phyloP scores from a whole-genome alignment of 495 filamentous ascomycete genomes.

The Massariosphaeria phaeospora region DNA sequence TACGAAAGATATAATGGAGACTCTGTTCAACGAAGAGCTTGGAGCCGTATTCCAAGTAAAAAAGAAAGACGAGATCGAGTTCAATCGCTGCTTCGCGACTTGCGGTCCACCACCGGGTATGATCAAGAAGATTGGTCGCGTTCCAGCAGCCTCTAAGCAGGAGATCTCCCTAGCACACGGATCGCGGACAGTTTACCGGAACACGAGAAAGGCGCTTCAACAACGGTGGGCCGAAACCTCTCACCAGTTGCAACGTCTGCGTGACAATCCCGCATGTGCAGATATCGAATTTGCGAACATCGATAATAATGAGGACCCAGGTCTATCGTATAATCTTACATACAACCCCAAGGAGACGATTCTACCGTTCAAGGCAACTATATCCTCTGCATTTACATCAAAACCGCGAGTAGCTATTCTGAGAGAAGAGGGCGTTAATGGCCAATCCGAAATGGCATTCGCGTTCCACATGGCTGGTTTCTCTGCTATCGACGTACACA shows the following conservation, averaged over 20 bases:
- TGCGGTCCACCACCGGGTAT: constrained; percentile 78
- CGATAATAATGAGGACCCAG: constrained; percentile 69
- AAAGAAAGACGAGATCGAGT: constrained; percentile 73
- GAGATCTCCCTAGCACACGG: constrained; percentile 70
- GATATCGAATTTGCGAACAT: constrained; percentile 79
- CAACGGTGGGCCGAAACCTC: constrained; percentile 86
- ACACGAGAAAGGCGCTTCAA: constrained; percentile 69
- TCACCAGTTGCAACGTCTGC: constrained; percentile 80
- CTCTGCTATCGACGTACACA: constrained; percentile 88
- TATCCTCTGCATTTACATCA: constrained; percentile 64
- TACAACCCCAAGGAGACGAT: constrained; percentile 77
- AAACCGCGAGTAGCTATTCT: constrained; percentile 88
- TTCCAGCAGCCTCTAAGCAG: constrained; percentile 68
- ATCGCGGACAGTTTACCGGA: constrained; percentile 59
- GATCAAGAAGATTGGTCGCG: constrained; percentile 74
- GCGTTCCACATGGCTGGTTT: constrained; percentile 91
- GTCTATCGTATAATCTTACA: constrained; percentile 76
- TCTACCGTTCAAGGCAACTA: constrained; percentile 60
- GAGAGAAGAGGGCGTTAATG: constrained; percentile 91
- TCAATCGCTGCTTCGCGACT: constrained; percentile 86
- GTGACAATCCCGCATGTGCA: constrained; percentile 84
- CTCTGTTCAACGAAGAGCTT: constrained; percentile 95
- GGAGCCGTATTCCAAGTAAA: constrained; percentile 94
- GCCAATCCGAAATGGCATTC: constrained; percentile 94
- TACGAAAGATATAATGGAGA: constrained; percentile 60